Evolutionary conservation across 78 protist species (phyloP).

Genomic region (Isochrysis galbana): DNA sequence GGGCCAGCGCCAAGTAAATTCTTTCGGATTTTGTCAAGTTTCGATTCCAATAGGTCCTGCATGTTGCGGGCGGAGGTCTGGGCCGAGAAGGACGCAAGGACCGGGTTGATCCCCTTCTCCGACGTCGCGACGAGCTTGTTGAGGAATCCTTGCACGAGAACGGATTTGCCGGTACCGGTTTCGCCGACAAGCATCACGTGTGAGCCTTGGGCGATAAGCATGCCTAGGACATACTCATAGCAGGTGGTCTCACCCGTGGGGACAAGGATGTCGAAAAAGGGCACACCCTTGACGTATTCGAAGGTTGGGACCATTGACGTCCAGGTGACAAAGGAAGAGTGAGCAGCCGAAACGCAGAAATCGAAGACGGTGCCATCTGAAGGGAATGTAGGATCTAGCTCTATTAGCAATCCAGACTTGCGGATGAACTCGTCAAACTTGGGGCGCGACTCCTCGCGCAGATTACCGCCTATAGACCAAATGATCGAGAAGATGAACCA

Average conservation of each 20-base stretch:
- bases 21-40: slow-evolving; percentile 57
- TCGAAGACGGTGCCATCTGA: slow-evolving; percentile 23
- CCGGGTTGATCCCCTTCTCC: not conserved
- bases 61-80: slow-evolving; percentile 55
- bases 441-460: slow-evolving; percentile 14
- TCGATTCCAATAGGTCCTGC: slow-evolving; percentile 59
- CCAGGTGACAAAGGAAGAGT: slow-evolving; percentile 39
- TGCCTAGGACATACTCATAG: not conserved
- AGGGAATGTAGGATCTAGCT: slow-evolving; percentile 15
- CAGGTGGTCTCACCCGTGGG: slow-evolving; percentile 64
- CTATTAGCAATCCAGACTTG: not conserved
- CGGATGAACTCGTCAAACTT: not conserved
- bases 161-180: slow-evolving; percentile 85
- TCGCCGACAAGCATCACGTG: slow-evolving; percentile 65
- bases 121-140: not conserved
- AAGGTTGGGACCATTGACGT: not conserved
- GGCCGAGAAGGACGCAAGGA: slow-evolving; percentile 61
- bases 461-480: slow-evolving; percentile 59
- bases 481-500: slow-evolving; percentile 42
- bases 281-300: slow-evolving; percentile 4
- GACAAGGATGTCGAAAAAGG: slow-evolving; percentile 55
- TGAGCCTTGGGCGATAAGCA: slow-evolving; percentile 17
- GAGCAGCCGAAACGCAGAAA: not conserved
- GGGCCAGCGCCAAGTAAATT: slow-evolving; percentile 72
- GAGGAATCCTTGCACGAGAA: slow-evolving; percentile 46